Percentiles rank a stretch among this genome's conserved stretches.
Conservation (phyloP, 2,329 filamentous ascomycete genomes). For the Claviceps lovelessii region DNA sequence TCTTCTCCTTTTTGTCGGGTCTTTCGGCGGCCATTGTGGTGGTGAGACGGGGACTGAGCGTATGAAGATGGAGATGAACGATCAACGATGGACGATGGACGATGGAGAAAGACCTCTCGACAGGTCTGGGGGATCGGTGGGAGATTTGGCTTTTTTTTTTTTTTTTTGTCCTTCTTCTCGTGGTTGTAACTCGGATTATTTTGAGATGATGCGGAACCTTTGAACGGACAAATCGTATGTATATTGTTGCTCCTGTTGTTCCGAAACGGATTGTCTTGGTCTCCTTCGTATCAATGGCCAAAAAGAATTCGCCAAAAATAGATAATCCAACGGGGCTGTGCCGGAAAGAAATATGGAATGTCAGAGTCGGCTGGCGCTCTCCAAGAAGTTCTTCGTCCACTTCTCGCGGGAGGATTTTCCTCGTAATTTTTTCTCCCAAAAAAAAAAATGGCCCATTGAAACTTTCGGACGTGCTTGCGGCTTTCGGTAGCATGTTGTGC, state of each 20-base stretch:
- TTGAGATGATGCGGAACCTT: background rate
- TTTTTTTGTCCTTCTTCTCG: background rate
- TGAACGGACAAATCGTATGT: background rate
- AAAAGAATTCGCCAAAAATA: background rate
- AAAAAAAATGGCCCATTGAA: constrained; percentile 10
- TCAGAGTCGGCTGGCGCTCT: background rate
- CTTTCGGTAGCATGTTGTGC: constrained; percentile 18
- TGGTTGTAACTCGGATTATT: background rate
- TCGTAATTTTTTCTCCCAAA: constrained; percentile 20
- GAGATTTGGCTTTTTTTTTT: background rate
- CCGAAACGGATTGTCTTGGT: too few relatives aligned
- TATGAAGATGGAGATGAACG: background rate
- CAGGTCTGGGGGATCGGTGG: background rate
- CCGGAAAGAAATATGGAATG: background rate
- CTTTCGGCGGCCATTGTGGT: constrained; percentile 32
- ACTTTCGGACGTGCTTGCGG: constrained; percentile 17
- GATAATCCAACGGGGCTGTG: constrained; percentile 10
- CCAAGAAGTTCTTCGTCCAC: background rate
- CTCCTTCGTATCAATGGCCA: background rate
- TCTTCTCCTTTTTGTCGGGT: constrained; percentile 39
- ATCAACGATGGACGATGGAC: background rate
- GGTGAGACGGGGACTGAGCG: too few relatives aligned
- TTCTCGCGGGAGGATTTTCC: constrained; percentile 11
- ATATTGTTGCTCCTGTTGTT: background rate
- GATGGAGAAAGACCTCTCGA: background rate